Base-by-base conservation (phyloP, 2,329 filamentous ascomycete genomes). In the Colletotrichum tabaci region DNA sequence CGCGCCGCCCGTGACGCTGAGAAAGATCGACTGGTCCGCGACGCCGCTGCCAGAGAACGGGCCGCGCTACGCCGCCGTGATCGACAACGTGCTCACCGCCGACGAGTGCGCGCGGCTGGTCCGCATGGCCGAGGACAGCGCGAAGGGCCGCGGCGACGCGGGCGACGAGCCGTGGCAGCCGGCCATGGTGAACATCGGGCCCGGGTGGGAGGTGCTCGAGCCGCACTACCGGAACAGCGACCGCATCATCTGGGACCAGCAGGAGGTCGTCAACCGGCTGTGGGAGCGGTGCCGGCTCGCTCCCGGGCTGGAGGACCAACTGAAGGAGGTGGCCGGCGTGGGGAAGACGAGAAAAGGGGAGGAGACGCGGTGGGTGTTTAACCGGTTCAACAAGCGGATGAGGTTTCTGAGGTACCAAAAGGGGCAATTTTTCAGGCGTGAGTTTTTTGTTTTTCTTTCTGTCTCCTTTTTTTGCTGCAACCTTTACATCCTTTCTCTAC, bases 171-270 rank as follows among this genome's bases (percentile, higher is more conserved):
- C 83, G 1, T 96, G 93, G 94, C 84, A 86, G 61, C 88, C 89
- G 2, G 94, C 93, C 0, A 86, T 94, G 79, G 86, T 95, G 68
- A 92, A 92, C 77, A 79, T 89, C 30, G 92, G 92, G 6, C 80
- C 80, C 5, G 92, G 92, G 3, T 83, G 79, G 67, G 91, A 96
- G 80, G 80, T 84, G 3, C 79, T 90, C 52, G 81, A 86, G 4
- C 83, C 87, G 1, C 86, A 89, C 10, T 89, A 89, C 60, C 87
- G 94, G 18, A 91, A 93, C 72, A 92, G 92, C 76, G 92, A 92
- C n/a, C 87, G 94, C 3, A 93, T 96, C 74, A 92, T 96, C 75
- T 93, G 91, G 88, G 93, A 96, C 77, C 82, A 87, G 16, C 83
- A 86, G 60, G 87, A 88, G 1, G 74, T 96, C 1, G 91, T 89